phyloP scores from a whole-genome alignment of 1,284 basidiomycete species.

The Cystobasidium pallidum region DNA sequence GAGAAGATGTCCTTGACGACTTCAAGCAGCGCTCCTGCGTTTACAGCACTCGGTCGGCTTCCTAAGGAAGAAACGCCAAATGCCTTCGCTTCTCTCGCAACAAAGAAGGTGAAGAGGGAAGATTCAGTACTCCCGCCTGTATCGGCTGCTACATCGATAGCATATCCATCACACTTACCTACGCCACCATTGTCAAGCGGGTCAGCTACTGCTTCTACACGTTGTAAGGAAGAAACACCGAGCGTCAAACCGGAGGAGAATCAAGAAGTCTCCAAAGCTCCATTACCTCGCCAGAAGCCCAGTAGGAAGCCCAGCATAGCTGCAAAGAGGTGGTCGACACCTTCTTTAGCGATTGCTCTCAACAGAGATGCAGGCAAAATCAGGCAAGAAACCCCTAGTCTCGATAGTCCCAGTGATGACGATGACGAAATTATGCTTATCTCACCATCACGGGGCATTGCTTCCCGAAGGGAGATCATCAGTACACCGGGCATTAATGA shows the following conservation, averaged over 20 bases:
- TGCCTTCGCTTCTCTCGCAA: background rate
- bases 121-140: background rate
- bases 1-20: background rate
- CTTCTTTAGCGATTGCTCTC: background rate
- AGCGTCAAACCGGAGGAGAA: conserved; percentile 4
- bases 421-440: conserved; percentile 28
- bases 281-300: conserved; percentile 3
- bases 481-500: background rate
- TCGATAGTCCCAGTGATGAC: background rate
- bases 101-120: background rate
- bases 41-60: background rate
- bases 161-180: conserved; percentile 3
- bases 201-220: background rate
- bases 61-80: conserved; percentile 11
- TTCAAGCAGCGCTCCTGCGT: background rate
- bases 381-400: background rate
- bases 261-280: conserved; percentile 21
- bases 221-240: conserved; percentile 4
- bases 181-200: conserved; percentile 26
- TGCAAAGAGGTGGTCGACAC: conserved; percentile 1
- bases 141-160: background rate
- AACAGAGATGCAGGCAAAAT: background rate
- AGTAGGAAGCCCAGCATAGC: background rate
- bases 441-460: background rate
- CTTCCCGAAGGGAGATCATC: background rate